These are phyloP conservation scores for Phialophora chinensis DNA, from an alignment of 2,329 filamentous ascomycete genomes.

Conservation along the genomic window DNA sequence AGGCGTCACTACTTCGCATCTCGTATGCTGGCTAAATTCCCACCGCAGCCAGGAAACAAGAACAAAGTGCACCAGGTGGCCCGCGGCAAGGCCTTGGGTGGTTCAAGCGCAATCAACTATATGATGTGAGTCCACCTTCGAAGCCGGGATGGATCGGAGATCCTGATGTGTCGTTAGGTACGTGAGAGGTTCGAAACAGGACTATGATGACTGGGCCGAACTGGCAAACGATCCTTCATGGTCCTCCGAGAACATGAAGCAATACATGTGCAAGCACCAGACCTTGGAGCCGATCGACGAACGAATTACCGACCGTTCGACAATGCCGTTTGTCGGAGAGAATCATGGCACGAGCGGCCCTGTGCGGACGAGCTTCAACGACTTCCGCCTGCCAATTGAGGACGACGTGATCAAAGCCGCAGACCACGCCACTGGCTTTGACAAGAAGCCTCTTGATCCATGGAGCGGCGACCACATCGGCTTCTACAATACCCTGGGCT, in stretches of 20 bases:
- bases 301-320: constrained; percentile 33
- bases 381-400: constrained; percentile 33
- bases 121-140: constrained; percentile 37
- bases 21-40: constrained; percentile 8
- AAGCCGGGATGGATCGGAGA: no score
- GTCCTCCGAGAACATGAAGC: constrained; percentile 41
- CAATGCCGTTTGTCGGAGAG: constrained; percentile 34
- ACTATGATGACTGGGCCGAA: constrained; percentile 45
- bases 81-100: constrained; percentile 44
- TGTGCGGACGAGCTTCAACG: constrained; percentile 43
- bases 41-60: constrained; percentile 25
- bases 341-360: constrained; percentile 45
- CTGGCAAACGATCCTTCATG: constrained; percentile 43
- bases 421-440: constrained; percentile 31
- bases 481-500: constrained; percentile 36
- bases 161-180: constrained; percentile 25
- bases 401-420: constrained; percentile 37
- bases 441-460: constrained; percentile 35
- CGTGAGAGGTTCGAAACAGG: constrained; percentile 40
- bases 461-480: constrained; percentile 39
- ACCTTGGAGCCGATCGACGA: constrained; percentile 42
- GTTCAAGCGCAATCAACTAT: constrained; percentile 45
- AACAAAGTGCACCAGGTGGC: constrained; percentile 40
- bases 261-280: constrained; percentile 43
- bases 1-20: constrained; percentile 26